Evolutionary conservation across 495 filamentous ascomycete genomes (phyloP).

Genomic region (Penicillium manginii): DNA sequence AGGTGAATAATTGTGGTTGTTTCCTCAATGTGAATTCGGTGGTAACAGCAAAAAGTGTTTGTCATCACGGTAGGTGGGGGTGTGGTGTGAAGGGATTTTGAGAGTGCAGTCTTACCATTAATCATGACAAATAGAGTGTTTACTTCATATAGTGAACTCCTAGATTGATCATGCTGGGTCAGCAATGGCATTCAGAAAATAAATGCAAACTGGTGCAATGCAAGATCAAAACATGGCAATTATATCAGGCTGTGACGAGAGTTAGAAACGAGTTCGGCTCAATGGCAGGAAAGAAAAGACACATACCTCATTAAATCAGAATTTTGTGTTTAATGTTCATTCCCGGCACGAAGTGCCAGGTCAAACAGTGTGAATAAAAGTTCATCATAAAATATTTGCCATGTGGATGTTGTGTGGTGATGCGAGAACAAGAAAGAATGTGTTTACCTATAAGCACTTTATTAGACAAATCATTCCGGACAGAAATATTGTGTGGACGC

Average conservation of each 20-base stretch:
- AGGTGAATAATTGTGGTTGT: conserved; percentile 79
- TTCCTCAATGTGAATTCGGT: conserved; percentile 77
- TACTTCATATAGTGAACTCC: conserved; percentile 16
- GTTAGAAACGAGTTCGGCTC: conserved; percentile 43
- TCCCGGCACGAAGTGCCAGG: conserved; percentile 58
- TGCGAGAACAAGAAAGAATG: conserved; percentile 15
- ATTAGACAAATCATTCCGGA: conserved; percentile 21
- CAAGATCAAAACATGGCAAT: conserved; percentile 43
- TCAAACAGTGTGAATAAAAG: conserved; percentile 99
- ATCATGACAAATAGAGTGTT: not conserved
- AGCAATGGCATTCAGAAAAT: conserved; percentile 36
- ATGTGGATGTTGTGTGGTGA: conserved; percentile 27
- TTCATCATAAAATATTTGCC: conserved; percentile 68
- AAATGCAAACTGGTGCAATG: conserved; percentile 28
- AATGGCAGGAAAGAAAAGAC: not conserved
- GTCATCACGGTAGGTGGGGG: conserved; percentile 59
- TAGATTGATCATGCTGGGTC: conserved; percentile 35
- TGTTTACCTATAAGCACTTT: conserved; percentile 34
- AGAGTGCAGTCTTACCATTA: conserved; percentile 27
- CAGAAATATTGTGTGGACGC: conserved; percentile 9
- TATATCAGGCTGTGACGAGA: conserved; percentile 45
- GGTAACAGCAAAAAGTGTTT: conserved; percentile 78
- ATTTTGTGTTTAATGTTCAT: conserved; percentile 87
- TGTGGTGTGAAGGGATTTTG: conserved; percentile 20
- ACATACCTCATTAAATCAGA: conserved; percentile 99